Evolutionary conservation across 108 stramenopile species (phyloP), one percentile per base, ranked within the genome.

Genomic region (Cylindrotheca closterium): DNA sequence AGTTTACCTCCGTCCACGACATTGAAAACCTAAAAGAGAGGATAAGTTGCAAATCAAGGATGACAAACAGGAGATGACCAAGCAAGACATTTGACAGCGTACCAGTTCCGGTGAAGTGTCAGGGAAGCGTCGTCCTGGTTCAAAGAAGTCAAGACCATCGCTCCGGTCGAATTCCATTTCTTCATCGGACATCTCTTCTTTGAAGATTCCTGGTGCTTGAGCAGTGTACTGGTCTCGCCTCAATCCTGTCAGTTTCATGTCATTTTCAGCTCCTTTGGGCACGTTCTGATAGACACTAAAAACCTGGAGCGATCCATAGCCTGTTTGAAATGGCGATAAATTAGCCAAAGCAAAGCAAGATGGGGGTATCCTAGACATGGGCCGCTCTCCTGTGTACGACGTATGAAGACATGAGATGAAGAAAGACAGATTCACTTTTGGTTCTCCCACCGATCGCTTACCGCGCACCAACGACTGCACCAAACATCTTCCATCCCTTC

Each of bases 261-360:
- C 79, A 52, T 70, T 53, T 18, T 70, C 55, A 10, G 19, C 19
- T 30, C 78, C 71, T 24, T 67, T 67, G 22, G 80, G 80, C n/a
- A 87, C 77, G 8, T 62, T 19, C 73, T 93, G 92, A 68, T 85
- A 80, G 19, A 86, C 76, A 49, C 81, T 65, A 68, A 89, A 86
- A 15, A 87, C 71, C 58, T 93, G 92, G 33, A 93, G 50, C 2
- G 86, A 88, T 1, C 92, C 92, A 67, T 73, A 89, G 0, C 88
- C 88, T 10, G 64, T 47, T 67, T 89, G 88, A 68, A 89, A 93
- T 4, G 92, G 87, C 5, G 92, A 89, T 24, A 89, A 64, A 52
- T 87, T 89, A n/a, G 92, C 88, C 63, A 93, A 74, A 25, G 92
- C 83, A 68, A 93, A 88, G 18, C 84, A 80, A 26, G 88, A 86